Base-by-base conservation (phyloP, 2,329 filamentous ascomycete species). In the Coleophoma cylindrospora region DNA sequence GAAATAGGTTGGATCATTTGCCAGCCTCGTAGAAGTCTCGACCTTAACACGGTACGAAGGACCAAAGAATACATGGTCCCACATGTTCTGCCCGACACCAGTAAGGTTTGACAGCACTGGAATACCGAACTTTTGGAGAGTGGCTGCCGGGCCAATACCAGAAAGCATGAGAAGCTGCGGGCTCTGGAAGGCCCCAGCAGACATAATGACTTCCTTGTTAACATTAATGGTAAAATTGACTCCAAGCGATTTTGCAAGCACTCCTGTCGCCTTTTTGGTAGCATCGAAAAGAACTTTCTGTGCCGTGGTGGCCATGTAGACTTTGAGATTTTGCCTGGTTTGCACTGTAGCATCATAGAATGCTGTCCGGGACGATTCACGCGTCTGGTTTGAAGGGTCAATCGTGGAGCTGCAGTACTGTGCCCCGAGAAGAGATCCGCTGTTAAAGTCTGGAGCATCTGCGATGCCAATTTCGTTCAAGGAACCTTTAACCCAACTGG, bases 161-260 rank as follows among this genome's bases (percentile, higher is more conserved):
- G 70, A 74, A 0, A 77, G 68, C 61, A 74, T 72, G 6, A 78
- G 68, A 6, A 77, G 67, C 55, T 78, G 74, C 0, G 74, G 74
- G 3, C 72, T 70, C 60, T 76, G 74, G 59, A 75, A 76, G 4
- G 69, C 64, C 27, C 48, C 48, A 32, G 46, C 46, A n/a, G 48
- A 50, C 8, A 45, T 11, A 46, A 59, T 52, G 8, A 60, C 54
- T 17, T 60, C 57, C 19, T 53, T 58, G 1, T 19, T 44, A 4
- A 55, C 59, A 5, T 45, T 49, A n/a, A 60, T 22, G 0, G 50
- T 58, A n/a, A 47, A 57, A 3, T 40, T 19, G n/a, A 51, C 19
- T 3, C 47, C 43, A 6, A 40, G 46, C 4, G 55, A 52, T 17
- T 57, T 57, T 13, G 73, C 66, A 21, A 60, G 40, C 1, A 75